Evolutionary conservation across 805 yeast genomes (phyloP).

Genomic region (Diddensiella caesifluorescens): DNA sequence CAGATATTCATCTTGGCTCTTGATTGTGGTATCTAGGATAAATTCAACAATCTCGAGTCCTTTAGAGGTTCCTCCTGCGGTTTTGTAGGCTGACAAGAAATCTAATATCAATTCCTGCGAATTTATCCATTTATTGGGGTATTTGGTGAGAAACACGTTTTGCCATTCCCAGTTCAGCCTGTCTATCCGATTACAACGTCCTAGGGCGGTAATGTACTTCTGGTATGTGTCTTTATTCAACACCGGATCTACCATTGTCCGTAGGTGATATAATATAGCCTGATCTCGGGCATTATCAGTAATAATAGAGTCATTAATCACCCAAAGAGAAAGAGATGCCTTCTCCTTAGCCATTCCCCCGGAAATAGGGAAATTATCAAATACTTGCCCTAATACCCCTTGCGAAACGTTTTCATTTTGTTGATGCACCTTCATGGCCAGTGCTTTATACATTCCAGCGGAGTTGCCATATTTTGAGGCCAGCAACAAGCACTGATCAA

Average conservation of each 20-base stretch:
- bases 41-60: slow-evolving; percentile 17
- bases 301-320: slow-evolving; percentile 18
- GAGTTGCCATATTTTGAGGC: slow-evolving; percentile 27
- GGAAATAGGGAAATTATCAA: slow-evolving; percentile 25
- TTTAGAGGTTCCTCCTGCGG: slow-evolving; percentile 10
- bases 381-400: slow-evolving; percentile 16
- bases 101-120: slow-evolving; percentile 22
- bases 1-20: slow-evolving; percentile 4
- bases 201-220: slow-evolving; percentile 26
- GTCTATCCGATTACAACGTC: slow-evolving; percentile 21
- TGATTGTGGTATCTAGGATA: slow-evolving; percentile 17
- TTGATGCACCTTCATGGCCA: slow-evolving; percentile 20
- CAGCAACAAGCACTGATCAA: slow-evolving; percentile 20
- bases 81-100: slow-evolving; percentile 23
- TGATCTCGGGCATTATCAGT: slow-evolving; percentile 19
- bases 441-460: slow-evolving; percentile 22
- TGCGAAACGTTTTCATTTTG: slow-evolving; percentile 10
- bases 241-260: slow-evolving; percentile 15
- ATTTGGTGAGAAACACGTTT: slow-evolving; percentile 2
- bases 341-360: slow-evolving; percentile 19
- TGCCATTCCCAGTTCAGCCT: slow-evolving; percentile 23
- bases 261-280: slow-evolving; percentile 19
- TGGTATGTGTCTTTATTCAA: slow-evolving; percentile 11
- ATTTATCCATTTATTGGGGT: slow-evolving; percentile 11
- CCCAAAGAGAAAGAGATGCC: slow-evolving; percentile 17